Evolutionary conservation across 2,329 filamentous ascomycete species (phyloP), one percentile per base, ranked within the genome.

Genomic region (Xylariales sp.): DNA sequence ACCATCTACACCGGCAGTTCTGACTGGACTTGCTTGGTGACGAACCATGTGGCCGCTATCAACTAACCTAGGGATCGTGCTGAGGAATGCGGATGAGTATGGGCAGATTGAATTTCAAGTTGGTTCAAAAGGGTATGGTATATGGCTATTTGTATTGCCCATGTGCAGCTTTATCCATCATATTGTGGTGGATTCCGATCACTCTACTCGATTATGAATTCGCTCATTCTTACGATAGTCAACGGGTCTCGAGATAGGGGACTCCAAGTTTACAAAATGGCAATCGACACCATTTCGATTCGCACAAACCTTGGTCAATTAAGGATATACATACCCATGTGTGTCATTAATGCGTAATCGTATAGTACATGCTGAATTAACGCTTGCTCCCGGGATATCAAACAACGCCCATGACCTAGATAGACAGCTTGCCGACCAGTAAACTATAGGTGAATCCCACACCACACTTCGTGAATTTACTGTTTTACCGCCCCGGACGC

Each of bases 1-100:
- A 84, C 83, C 12, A 80, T 85, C 66, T 84, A 82, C 72, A 81
- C 79, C 36, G 79, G 78, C 23, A 80, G 77, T 18, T 75, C 74
- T 12, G 79, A 83, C 28, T 84, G 80, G 75, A 77, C 78, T 12
- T 85, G 83, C 69, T 70, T 85, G 65, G 80, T 84, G 32, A 81
- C 79, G 6, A 75, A 85, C 53, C 82, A 85, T 68, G 77, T 84
- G n/a, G 73, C 74, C 39, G 76, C 73, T 34, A 80, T 81, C 23
- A 5, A 4, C 32, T 64, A 43, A 9, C 18, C 39, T n/a, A 5
- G 18, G 34, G 2, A 14, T 48, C 10, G 8, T 9, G 30, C 36
- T 39, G 28, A 28, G 32, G 12, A 10, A 10, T 39, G 9, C 8
- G 10, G 32, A 23, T 32, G 10, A 39, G 32, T 32, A 14, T 12